These are phyloP conservation scores for Aquilaria malaccensis DNA, from an alignment of 345 rosid genomes.

Conservation along the genomic window DNA sequence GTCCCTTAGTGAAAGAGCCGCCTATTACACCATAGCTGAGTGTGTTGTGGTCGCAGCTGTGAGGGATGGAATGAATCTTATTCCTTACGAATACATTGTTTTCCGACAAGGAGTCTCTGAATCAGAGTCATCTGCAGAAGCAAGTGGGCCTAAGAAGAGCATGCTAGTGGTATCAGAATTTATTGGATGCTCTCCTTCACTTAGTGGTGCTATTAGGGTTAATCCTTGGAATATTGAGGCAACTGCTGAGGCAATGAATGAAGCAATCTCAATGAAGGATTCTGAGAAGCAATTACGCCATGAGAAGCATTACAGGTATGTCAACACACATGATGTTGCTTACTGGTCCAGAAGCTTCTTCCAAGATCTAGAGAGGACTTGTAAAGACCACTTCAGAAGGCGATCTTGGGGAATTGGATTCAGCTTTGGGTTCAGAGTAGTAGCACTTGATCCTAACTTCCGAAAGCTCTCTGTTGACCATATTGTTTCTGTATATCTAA, in stretches of 20 bases:
- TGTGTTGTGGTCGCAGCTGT: conserved; percentile 74
- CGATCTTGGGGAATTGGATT: conserved; percentile 74
- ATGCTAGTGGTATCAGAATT: conserved; percentile 75
- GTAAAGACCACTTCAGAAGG: conserved; percentile 65
- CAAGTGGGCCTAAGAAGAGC: conserved; percentile 48
- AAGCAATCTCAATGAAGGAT: conserved; percentile 56
- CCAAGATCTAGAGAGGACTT: conserved; percentile 69
- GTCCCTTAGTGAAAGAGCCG: conserved; percentile 53
- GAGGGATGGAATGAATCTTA: conserved; percentile 83
- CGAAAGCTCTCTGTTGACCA: conserved; percentile 46
- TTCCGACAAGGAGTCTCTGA: conserved; percentile 56
- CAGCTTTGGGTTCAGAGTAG: conserved; percentile 71
- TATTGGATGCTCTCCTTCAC: conserved; percentile 84
- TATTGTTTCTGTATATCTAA: conserved; percentile 44
- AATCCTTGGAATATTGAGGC: conserved; percentile 73
- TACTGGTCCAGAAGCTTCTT: conserved; percentile 72
- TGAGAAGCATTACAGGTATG: conserved; percentile 89
- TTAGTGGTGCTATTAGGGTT: conserved; percentile 69
- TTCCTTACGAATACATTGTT: conserved; percentile 65
- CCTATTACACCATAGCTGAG: conserved; percentile 64
- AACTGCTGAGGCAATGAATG: conserved; percentile 71
- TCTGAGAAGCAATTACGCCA: conserved; percentile 74
- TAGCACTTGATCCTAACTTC: conserved; percentile 68
- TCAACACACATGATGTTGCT: conserved; percentile 67
- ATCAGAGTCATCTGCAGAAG: conserved; percentile 26